Evolutionary conservation across 345 rosid genomes (phyloP).

Genomic region (Chamaenerion angustifolium): DNA sequence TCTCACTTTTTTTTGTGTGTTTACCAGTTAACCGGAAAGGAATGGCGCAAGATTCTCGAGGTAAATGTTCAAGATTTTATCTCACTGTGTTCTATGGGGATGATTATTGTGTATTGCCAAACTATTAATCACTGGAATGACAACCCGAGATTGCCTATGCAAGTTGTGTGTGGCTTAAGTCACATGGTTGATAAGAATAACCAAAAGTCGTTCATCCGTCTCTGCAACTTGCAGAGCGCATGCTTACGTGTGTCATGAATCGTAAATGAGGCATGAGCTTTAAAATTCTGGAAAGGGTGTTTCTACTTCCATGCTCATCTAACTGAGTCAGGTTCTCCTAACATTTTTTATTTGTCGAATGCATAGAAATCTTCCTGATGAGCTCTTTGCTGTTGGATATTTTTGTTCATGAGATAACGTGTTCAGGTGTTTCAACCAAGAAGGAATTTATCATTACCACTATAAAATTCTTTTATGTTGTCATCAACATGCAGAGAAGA

Average conservation of each 20-base stretch:
- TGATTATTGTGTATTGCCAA: not conserved
- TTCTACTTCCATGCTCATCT: slow-evolving; percentile 39
- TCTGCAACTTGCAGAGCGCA: slow-evolving; percentile 39
- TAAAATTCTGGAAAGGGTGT: slow-evolving; percentile 27
- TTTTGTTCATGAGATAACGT: not conserved
- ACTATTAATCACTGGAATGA: slow-evolving; percentile 1
- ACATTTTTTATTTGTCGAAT: slow-evolving; percentile 10
- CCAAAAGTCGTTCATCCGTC: slow-evolving; percentile 15
- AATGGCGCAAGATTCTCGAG: slow-evolving; percentile 77
- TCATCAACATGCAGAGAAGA: too few species aligned
- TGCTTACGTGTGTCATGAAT: slow-evolving; percentile 35
- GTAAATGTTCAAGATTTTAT: slow-evolving; percentile 18
- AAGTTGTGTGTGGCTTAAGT: slow-evolving; percentile 5
- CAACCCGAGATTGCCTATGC: not conserved
- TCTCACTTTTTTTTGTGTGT: not conserved
- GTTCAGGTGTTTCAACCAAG: too few species aligned
- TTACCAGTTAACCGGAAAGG: slow-evolving; percentile 50
- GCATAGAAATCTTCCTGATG: slow-evolving; percentile 10
- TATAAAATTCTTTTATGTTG: too few species aligned
- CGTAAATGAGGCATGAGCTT: slow-evolving; percentile 34
- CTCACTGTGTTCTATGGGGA: slow-evolving; percentile 2
- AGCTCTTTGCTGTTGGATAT: slow-evolving; percentile 1
- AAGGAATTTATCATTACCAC: too few species aligned
- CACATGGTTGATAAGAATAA: slow-evolving; percentile 9
- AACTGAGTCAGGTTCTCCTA: slow-evolving; percentile 41